Percentiles rank a stretch among this genome's conserved stretches.
Conservation (phyloP, 176 grass and related monocot genomes). For the Aegilops speltoides region DNA sequence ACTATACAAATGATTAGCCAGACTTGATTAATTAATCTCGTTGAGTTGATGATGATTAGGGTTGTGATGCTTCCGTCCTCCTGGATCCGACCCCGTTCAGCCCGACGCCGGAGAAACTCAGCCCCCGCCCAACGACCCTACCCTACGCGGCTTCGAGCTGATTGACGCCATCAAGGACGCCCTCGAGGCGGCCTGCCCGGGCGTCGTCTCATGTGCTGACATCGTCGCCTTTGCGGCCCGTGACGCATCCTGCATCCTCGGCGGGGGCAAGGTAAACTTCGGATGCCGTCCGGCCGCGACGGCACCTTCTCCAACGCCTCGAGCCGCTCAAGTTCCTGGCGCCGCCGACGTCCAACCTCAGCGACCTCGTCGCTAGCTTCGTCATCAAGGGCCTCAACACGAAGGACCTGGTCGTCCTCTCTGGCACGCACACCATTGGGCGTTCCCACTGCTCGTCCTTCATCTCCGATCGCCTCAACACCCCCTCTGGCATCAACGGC, state of each 20-base stretch:
- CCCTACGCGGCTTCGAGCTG: neutral
- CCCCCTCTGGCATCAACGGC: neutral
- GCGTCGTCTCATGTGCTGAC: neutral
- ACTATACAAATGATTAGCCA: no score
- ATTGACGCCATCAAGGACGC: constrained; percentile 6
- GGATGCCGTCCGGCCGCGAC: constrained; percentile 1
- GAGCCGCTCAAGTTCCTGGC: neutral
- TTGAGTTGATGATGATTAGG: neutral
- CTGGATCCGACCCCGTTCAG: neutral
- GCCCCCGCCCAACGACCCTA: no score
- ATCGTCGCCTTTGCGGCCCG: neutral
- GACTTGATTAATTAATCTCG: neutral
- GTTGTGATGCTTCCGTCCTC: neutral
- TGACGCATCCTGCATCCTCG: neutral
- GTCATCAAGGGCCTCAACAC: neutral
- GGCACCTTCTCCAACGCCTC: neutral
- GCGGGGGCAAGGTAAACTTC: neutral
- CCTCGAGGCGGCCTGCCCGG: neutral
- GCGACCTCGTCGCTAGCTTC: neutral
- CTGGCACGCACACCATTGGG: constrained; percentile 1
- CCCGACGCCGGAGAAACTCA: neutral
- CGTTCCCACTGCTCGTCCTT: constrained; percentile 38
- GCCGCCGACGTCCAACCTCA: neutral
- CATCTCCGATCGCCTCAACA: neutral
- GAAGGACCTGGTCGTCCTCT: neutral